phyloP scores from a whole-genome alignment of 192 early-diverging fungal genomes.

The Coemansia sp. region DNA sequence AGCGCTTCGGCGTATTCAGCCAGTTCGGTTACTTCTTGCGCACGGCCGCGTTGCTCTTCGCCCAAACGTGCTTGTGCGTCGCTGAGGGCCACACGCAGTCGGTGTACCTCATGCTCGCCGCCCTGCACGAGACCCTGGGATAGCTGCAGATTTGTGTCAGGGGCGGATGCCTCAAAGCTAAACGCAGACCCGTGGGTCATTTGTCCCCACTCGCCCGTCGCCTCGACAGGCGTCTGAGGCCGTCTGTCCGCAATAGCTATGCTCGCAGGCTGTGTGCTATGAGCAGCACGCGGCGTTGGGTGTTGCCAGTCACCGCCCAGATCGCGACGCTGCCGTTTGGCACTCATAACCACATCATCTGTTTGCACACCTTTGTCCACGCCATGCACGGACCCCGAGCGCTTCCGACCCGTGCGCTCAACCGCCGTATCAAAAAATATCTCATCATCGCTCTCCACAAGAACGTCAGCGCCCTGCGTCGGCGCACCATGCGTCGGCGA shows the following conservation, averaged over 20 bases:
- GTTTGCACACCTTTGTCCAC: conserved; percentile 17
- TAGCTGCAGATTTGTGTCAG: conserved; percentile 15
- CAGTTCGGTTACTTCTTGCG: conserved; percentile 45
- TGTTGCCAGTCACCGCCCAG: conserved; percentile 37
- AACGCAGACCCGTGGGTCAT: conserved; percentile 20
- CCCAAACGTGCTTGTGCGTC: conserved; percentile 28
- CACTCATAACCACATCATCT: background rate
- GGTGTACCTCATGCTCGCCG: conserved; percentile 33
- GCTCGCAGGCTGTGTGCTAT: background rate
- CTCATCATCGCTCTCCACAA: conserved; percentile 33
- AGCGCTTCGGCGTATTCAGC: conserved; percentile 32
- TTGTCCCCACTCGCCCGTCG: conserved; percentile 9
- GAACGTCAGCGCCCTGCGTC: conserved; percentile 3
- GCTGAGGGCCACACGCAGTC: conserved; percentile 35
- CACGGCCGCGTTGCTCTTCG: background rate
- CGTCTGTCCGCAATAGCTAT: background rate
- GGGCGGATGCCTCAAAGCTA: conserved; percentile 28
- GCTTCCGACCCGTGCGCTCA: conserved; percentile 13
- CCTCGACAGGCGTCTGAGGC: background rate
- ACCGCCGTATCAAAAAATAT: conserved; percentile 34
- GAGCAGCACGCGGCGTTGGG: conserved; percentile 4
- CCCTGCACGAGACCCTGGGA: conserved; percentile 12
- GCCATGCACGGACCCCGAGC: conserved; percentile 3
- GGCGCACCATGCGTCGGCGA: conserved; percentile 2
- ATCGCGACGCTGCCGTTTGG: conserved; percentile 40